Evolutionary conservation across 1,284 basidiomycete genomes (phyloP), one percentile per base, ranked within the genome.

Genomic region (Microstroma glucosiphilum): DNA sequence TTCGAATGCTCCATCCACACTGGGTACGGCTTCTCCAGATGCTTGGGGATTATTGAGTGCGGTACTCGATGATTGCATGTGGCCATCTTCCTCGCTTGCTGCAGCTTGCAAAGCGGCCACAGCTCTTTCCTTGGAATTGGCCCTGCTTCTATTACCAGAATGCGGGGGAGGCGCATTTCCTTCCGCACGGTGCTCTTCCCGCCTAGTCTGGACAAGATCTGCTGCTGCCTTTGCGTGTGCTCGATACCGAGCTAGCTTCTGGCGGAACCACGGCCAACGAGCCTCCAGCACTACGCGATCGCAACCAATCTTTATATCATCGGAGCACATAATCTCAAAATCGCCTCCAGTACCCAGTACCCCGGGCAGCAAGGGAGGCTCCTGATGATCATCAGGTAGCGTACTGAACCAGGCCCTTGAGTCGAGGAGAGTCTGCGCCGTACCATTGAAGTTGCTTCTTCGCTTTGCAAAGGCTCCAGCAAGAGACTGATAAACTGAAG

Each of bases 251-350:
- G 19, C 60, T 66, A 74, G 69, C 68, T 91, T 87, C 59, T 87
- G 84, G 63, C 85, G 86, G 83, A 96, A 93, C 93, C 93, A 96
- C 0, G 88, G 86, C 93, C 93, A 97, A 15, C 92, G 85, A 46
- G 89, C 87, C 76, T 90, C 88, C 21, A 97, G 82, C 19, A 91
- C 80, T 75, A 85, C 87, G 51, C 91, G 84, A 23, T 91, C 91
- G 78, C 90, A 93, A 55, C 84, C 82, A 65, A 97, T 85, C 68
- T 85, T 85, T 62, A 90, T 84, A 0, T 90, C 90, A 78, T 97
- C 93, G 65, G 92, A 90, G 76, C 90, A 92, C 17, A 96, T 82
- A 61, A 97, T 83, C 76, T 92, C 90, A 73, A 96, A 96, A 79
- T 96, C 92, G 6, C 74, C 72, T 19, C 72, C 65, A 23, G 70